Conservation (phyloP, 2,329 filamentous ascomycete species). For the Fusarium fujikuroi region DNA sequence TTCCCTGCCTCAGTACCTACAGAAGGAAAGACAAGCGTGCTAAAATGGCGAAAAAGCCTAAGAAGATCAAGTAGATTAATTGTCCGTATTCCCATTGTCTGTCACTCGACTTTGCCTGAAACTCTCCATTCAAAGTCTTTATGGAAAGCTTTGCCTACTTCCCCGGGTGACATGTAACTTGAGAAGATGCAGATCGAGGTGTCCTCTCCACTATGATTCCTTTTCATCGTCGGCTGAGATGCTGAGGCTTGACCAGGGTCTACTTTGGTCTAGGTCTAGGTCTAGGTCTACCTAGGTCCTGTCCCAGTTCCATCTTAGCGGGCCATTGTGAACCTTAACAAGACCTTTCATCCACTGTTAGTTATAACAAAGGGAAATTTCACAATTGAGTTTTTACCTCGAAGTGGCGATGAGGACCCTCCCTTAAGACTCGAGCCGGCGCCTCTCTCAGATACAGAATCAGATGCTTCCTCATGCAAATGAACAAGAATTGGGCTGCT, state of each 20-base stretch:
- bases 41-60: constrained; percentile 1
- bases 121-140: not conserved
- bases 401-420: not conserved
- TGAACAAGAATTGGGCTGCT: constrained; percentile 22
- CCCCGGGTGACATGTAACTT: constrained; percentile 3
- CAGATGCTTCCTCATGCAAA: constrained; percentile 23
- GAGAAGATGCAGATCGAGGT: constrained; percentile 9
- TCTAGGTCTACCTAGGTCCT: constrained; percentile 2
- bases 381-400: not conserved
- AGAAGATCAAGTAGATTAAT: not conserved
- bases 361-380: not conserved
- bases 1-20: not conserved
- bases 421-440: not conserved
- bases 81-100: not conserved
- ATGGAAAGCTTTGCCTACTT: not conserved
- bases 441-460: not conserved
- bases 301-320: constrained; percentile 1
- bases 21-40: not conserved
- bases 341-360: not conserved
- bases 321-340: constrained; percentile 22
- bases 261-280: constrained; percentile 1
- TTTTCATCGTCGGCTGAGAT: constrained; percentile 20
- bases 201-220: not conserved
- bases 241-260: constrained; percentile 13
- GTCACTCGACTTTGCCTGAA: not conserved